Percentiles rank a stretch among this genome's conserved stretches.
phyloP scores from a whole-genome alignment of 345 rosid genomes.

The Aquilaria malaccensis region DNA sequence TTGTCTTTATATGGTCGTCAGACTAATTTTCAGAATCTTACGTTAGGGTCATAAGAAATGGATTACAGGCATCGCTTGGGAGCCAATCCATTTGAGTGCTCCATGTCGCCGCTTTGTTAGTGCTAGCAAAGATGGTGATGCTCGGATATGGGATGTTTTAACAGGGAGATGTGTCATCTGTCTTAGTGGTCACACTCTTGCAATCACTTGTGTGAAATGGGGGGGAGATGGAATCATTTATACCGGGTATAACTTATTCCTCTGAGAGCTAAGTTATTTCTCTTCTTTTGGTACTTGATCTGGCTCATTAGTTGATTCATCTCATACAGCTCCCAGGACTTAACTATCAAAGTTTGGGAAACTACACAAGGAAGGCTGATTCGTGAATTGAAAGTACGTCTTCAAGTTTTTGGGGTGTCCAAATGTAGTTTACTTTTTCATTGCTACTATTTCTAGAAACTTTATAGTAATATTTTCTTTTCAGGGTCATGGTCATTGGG shows the following conservation, averaged over 20 bases:
- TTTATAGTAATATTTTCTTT: too few relatives aligned
- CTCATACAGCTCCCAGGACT: constrained; percentile 75
- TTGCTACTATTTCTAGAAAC: constrained; percentile 17
- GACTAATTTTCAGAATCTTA: constrained; percentile 15
- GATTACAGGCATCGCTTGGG: constrained; percentile 98
- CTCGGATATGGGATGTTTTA: constrained; percentile 87
- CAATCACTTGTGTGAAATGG: constrained; percentile 98
- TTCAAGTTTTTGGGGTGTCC: constrained; percentile 6
- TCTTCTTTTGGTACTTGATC: background rate
- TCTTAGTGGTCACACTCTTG: constrained; percentile 88
- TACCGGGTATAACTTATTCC: constrained; percentile 54
- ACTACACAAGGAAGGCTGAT: constrained; percentile 91
- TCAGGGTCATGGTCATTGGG: constrained; percentile 97
- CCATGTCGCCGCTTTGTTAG: constrained; percentile 96
- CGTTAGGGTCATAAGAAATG: constrained; percentile 95
- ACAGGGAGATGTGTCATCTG: constrained; percentile 59
- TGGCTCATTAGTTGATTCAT: constrained; percentile 8
- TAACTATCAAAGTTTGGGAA: constrained; percentile 98
- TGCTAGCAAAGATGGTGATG: constrained; percentile 98
- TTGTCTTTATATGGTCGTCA: background rate
- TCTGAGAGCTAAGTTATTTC: too few relatives aligned
- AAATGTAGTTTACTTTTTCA: background rate
- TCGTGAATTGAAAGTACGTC: constrained; percentile 83
- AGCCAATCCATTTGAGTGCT: constrained; percentile 82
- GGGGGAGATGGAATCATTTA: constrained; percentile 91